Evolutionary conservation across 2,329 filamentous ascomycete species (phyloP), one percentile per base, ranked within the genome.

Genomic region (Nemania sp.): DNA sequence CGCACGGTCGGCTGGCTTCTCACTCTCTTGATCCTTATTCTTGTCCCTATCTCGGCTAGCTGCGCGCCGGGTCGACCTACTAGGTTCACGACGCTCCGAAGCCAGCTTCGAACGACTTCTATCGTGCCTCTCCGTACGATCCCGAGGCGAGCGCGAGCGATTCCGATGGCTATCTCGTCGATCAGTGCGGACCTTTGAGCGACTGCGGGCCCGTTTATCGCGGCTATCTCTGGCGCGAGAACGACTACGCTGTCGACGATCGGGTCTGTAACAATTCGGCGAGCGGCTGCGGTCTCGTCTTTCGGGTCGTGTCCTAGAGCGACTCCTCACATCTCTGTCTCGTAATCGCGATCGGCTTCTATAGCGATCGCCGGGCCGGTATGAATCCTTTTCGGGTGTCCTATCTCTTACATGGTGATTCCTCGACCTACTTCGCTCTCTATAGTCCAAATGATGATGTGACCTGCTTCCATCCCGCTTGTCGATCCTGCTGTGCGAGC

Each of bases 341-440:
- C 70, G 69, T 13, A 62, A 52, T 15, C 69, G 68, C 46, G 70
- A 72, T 17, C 69, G 68, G 43, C 69, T 72, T 54, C 66, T 68
- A 42, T 72, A 70, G 49, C 70, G 68, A 57, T 67, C 67, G 2
- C 70, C 70, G 12, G 72, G 72, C 5, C 72, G 64, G 54, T 74
- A 74, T 9, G 71, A 69, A 60, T 74, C 71, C 50, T 69, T 72
- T 34, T 73, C 70, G 40, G 67, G 69, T 12, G 71, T 70, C 40
- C 64, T 63, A 18, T 67, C 64, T 18, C 78, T 71, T 35, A 71
- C 68, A 6, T 71, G 71, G 9, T 71, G 71, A 17, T 77, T 73
- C 71, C 45, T 74, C 50, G 78, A 78, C 21, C 77, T 76, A 47
- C 75, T 79, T 32, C 74, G 74, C 3, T 72, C 70, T 52, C 65